Evolutionary conservation across 1,139 yeast species (phyloP), one percentile per base, ranked within the genome.

Genomic region (Wickerhamomyces sp.): DNA sequence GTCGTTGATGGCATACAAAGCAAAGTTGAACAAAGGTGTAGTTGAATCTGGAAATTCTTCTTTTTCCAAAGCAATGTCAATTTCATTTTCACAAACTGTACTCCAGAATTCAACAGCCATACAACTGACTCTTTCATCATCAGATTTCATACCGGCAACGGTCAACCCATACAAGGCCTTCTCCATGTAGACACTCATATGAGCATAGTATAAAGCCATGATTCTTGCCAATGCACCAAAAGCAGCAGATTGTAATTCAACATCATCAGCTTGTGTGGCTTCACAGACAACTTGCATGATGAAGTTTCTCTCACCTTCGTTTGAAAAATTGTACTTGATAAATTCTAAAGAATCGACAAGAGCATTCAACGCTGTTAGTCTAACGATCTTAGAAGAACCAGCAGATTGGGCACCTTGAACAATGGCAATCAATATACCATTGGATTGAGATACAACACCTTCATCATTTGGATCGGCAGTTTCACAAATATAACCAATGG

Each of bases 51-150:
- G 70, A 48, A 62, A 68, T 47, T 85, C 94, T 36, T 75, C 78
- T 47, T 73, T 67, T 53, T 80, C 85, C 41, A 78, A 62, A 13
- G 80, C 75, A 42, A 86, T 78, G 45, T 86, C 96, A 45, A 85
- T 70, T 60, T 93, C 98, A 57, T 85, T 96, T 64, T 91, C 98
- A 64, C 97, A 88, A 16, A 91, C 93, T 20, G 97, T 87, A 41
- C 93, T 80, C 98, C 98, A 91, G 59, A 91, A 91, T 64, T 91
- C 98, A 35, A 91, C 94, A 18, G 98, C 97, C 96, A 91, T 89
- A 59, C 96, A 87, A 1, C 96, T 86, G 23, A 91, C 97, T 52
- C 77, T 76, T 55, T 86, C 95, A 61, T 87, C 86, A 5, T 49
- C 46, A 42, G 89, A 80, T 61, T 82, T 84, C 96, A 91, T 91